Evolutionary conservation across 495 filamentous ascomycete species (phyloP), one percentile per base, ranked within the genome.

Genomic region (Chaetomidium leptoderma): DNA sequence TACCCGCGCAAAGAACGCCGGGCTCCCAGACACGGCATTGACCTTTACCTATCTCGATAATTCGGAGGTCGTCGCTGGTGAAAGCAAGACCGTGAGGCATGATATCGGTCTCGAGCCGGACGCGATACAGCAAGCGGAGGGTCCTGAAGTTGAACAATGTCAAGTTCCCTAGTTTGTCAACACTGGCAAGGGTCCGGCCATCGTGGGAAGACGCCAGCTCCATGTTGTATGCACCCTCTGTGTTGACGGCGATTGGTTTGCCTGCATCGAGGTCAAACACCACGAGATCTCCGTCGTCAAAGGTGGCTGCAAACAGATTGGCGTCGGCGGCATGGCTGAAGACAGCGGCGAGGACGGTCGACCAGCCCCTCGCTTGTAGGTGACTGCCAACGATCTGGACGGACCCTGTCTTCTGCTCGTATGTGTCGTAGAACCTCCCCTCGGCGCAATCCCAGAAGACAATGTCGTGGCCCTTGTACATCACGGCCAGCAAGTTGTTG

Each of bases 401-500:
- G 6, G 35, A 39, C 40, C 33, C 48, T 3, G 49, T 52, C 6
- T 52, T 13, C 17, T 50, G n/a, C 49, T 52, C 49, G 33, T 52
- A 52, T 1, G 11, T 13, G 35, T 52, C 33, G 24, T 52, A 29
- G 13, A 52, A 23, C 16, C 13, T 23, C 5, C 16, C 17, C 7
- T 39, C 35, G 49, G 17, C 14, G 35, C 49, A 52, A 14, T 52
- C 49, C 49, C 49, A 52, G 49, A 40, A 40, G 21, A 39, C 23
- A 11, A 52, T 37, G 24, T 52, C 7, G 4, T 52, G 14, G 35
- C 49, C 49, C 6, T 11, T 13, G 33, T 40, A 57, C 33, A 42
- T 14, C 6, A 23, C 54, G 8, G 70, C 69, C 2, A 72, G 45
- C 14, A 71, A 62, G 24, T 59, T 56, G n/a, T 48, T 35, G 13